Conservation (phyloP, 352 stramenopile species). For the Phytophthora brassicae region DNA sequence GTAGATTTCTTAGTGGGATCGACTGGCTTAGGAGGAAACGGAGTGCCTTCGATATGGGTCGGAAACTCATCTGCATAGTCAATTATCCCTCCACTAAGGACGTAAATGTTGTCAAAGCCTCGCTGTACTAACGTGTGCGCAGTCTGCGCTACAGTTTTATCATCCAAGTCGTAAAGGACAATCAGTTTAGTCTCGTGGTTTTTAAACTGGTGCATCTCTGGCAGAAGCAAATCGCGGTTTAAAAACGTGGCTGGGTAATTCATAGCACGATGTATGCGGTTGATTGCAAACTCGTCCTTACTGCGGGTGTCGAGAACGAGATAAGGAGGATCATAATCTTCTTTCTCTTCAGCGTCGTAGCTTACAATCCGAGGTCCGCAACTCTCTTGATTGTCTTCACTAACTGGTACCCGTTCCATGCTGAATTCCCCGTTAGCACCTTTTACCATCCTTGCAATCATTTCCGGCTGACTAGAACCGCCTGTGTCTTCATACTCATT, state of each 20-base stretch:
- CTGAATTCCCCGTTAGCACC: conserved; percentile 59
- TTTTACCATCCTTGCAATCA: conserved; percentile 79
- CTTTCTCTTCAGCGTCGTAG: conserved; percentile 75
- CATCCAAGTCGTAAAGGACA: conserved; percentile 78
- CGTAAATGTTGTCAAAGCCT: conserved; percentile 85
- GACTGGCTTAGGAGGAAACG: conserved; percentile 53
- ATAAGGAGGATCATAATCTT: conserved; percentile 78
- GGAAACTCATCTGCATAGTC: conserved; percentile 68
- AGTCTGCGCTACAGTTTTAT: conserved; percentile 59
- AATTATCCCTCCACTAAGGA: conserved; percentile 65
- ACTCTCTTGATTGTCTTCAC: conserved; percentile 36
- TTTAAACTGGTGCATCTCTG: conserved; percentile 82
- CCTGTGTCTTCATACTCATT: conserved; percentile 70
- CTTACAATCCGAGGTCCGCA: conserved; percentile 68
- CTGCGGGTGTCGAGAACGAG: conserved; percentile 69
- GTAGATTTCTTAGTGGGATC: conserved; percentile 54
- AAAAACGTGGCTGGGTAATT: conserved; percentile 62
- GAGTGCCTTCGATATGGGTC: conserved; percentile 65
- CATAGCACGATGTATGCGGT: conserved; percentile 71
- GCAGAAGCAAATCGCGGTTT: conserved; percentile 63
- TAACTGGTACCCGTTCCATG: conserved; percentile 63
- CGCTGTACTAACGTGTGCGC: conserved; percentile 75
- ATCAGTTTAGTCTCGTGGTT: conserved; percentile 78
- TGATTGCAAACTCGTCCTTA: conserved; percentile 68
- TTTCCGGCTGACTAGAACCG: conserved; percentile 52